phyloP scores from a whole-genome alignment of 2,329 filamentous ascomycete species.

The Cordyceps farinosa region DNA sequence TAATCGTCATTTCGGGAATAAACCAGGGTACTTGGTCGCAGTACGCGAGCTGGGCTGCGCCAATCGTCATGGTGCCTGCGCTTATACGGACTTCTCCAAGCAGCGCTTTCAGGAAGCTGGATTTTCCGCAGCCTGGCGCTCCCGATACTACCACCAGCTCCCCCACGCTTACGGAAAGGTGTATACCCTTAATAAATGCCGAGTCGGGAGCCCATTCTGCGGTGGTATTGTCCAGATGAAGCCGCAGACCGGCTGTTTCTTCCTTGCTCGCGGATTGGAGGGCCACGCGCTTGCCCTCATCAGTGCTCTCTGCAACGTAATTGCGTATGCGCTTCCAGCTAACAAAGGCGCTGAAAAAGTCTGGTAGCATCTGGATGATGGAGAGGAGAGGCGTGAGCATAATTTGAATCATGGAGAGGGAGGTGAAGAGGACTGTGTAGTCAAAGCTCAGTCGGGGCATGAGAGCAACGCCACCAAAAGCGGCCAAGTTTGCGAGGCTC shows the following conservation, averaged over 20 bases:
- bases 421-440: neutral
- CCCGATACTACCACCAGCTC: neutral
- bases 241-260: neutral
- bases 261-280: neutral
- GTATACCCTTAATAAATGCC: neutral
- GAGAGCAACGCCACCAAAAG: slow-evolving; percentile 1
- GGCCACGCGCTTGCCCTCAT: too few relatives aligned
- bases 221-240: neutral
- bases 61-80: neutral
- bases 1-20: neutral
- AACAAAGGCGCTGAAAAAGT: neutral
- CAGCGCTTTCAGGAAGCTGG: neutral
- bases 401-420: slow-evolving; percentile 1
- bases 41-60: neutral
- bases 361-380: slow-evolving; percentile 6
- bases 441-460: neutral
- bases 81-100: neutral
- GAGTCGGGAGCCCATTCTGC: neutral
- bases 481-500: neutral
- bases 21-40: slow-evolving; percentile 3
- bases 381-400: slow-evolving; percentile 2
- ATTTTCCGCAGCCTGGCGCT: neutral
- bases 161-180: neutral
- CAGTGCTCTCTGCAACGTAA: neutral
- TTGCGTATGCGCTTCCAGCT: neutral